Evolutionary conservation across 495 filamentous ascomycete genomes (phyloP).

Genomic region (Xylaria nigripes): DNA sequence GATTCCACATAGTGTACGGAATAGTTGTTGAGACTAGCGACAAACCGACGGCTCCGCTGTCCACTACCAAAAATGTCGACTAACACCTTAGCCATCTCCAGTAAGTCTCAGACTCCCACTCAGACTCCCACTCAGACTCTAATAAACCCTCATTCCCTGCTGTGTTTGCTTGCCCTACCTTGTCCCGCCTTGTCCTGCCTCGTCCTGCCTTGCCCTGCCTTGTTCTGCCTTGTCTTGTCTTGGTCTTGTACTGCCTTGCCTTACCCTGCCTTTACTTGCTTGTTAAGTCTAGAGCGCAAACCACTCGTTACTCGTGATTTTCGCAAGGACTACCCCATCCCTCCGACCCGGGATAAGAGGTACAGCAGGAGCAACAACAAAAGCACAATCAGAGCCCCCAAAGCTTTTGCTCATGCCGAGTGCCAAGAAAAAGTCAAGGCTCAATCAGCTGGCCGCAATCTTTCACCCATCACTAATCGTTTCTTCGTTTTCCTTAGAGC

Average conservation of each 20-base stretch:
- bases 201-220: background rate
- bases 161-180: background rate
- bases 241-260: background rate
- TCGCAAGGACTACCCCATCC: background rate
- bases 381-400: background rate
- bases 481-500: conserved; percentile 17
- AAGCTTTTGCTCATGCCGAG: background rate
- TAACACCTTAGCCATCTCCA: conserved; percentile 5
- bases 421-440: conserved; percentile 15
- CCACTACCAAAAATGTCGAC: background rate
- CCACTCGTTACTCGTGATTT: conserved; percentile 2
- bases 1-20: no score
- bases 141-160: background rate
- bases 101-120: conserved; percentile 9
- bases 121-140: no score
- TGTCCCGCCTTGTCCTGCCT: background rate
- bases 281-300: background rate
- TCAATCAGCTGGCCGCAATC: conserved; percentile 23
- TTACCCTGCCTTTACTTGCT: background rate
- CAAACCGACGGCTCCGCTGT: background rate
- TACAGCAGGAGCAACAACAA: background rate
- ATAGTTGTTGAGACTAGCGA: no score
- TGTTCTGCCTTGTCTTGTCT: background rate
- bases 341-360: background rate
- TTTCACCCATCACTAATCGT: conserved; percentile 24